Conservation (phyloP, 805 yeast genomes). For the Suhomyces prunicola region DNA sequence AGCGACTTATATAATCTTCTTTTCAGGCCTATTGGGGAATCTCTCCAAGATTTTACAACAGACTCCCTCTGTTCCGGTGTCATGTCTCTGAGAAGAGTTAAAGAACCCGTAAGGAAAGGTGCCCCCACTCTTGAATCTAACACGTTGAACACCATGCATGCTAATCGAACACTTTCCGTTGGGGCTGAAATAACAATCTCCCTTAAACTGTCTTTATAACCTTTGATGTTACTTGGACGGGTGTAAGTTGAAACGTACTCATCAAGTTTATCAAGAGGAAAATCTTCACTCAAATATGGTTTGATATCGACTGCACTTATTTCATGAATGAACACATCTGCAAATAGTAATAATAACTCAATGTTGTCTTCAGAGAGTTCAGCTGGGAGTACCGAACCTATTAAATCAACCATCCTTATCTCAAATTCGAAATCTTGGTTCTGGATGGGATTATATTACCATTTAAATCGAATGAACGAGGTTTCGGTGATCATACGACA, state of each 20-base stretch:
- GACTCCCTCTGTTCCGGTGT: constrained; percentile 26
- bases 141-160: constrained; percentile 21
- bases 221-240: constrained; percentile 30
- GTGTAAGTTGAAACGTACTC: constrained; percentile 25
- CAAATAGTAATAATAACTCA: constrained; percentile 16
- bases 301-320: constrained; percentile 24
- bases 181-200: constrained; percentile 13
- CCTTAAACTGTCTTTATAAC: constrained; percentile 17
- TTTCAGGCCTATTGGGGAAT: constrained; percentile 34
- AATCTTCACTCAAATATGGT: constrained; percentile 21
- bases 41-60: constrained; percentile 38
- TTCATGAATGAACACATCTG: constrained; percentile 37
- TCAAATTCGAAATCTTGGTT: neutral
- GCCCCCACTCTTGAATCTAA: constrained; percentile 30
- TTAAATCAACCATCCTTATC: neutral
- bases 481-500: neutral
- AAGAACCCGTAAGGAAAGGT: constrained; percentile 32
- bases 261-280: constrained; percentile 25
- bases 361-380: neutral
- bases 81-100: constrained; percentile 38
- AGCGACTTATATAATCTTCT: constrained; percentile 34
- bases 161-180: constrained; percentile 20
- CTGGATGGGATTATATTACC: neutral
- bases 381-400: neutral
- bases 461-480: neutral